These are phyloP conservation scores for Trypanosoma platydactyli DNA, from an alignment of 208 protist species.

Conservation along the genomic window DNA sequence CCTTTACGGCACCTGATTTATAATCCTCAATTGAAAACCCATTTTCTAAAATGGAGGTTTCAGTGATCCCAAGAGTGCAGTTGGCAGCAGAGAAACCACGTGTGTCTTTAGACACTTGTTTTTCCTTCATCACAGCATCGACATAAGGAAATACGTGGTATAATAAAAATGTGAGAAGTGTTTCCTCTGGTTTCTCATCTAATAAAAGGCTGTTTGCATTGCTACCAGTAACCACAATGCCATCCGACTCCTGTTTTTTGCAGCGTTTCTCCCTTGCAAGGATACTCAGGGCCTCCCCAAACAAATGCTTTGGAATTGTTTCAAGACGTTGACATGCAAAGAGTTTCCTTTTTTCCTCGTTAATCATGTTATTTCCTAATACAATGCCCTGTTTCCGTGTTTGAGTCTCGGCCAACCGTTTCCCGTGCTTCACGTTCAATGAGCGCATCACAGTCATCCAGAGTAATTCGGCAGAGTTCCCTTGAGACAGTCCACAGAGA, in stretches of 20 bases:
- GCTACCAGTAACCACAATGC: not conserved
- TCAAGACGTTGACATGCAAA: slow-evolving; percentile 44
- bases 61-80: not conserved
- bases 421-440: slow-evolving; percentile 21
- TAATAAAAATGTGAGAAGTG: slow-evolving; percentile 33
- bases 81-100: not conserved
- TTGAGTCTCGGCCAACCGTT: slow-evolving; percentile 9
- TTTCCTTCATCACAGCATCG: slow-evolving; percentile 26
- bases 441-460: slow-evolving; percentile 64
- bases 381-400: slow-evolving; percentile 11
- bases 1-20: slow-evolving; percentile 35
- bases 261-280: slow-evolving; percentile 28
- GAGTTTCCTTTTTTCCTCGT: slow-evolving; percentile 10
- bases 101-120: not conserved
- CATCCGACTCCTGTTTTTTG: slow-evolving; percentile 14
- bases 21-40: slow-evolving; percentile 22
- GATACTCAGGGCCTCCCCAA: slow-evolving; percentile 31
- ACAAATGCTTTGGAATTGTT: slow-evolving; percentile 30
- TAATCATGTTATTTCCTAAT: slow-evolving; percentile 9
- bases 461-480: slow-evolving; percentile 49
- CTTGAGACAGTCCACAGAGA: slow-evolving; percentile 26
- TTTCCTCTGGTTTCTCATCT: slow-evolving; percentile 26
- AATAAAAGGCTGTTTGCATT: not conserved
- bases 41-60: slow-evolving; percentile 8
- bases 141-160: slow-evolving; percentile 38